These are phyloP conservation scores for Sphaerulina musiva DNA, from an alignment of 2,329 filamentous ascomycete species.

Conservation along the genomic window DNA sequence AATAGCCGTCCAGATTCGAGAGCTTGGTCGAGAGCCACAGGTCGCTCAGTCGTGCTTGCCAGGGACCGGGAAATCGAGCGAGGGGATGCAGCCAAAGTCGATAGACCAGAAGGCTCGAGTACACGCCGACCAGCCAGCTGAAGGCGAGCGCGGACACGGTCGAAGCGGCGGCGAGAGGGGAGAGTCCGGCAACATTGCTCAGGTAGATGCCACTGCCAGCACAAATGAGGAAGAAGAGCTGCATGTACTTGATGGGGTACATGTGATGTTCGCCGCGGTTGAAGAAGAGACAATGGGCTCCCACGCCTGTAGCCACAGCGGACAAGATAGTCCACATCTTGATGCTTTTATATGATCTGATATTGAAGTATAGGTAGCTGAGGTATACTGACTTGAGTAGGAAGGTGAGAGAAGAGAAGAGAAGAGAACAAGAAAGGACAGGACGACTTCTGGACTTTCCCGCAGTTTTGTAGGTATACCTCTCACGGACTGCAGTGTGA, in stretches of 20 bases:
- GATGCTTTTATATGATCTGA: neutral
- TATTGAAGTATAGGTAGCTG: no score
- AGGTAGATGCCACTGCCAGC: constrained; percentile 10
- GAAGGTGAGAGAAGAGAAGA: neutral
- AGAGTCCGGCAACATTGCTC: constrained; percentile 7
- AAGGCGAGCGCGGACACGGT: constrained; percentile 11
- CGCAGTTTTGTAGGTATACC: no score
- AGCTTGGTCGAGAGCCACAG: constrained; percentile 29
- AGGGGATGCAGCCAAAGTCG: constrained; percentile 32
- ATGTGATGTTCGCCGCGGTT: constrained; percentile 27
- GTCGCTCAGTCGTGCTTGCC: constrained; percentile 29
- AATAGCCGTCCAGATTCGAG: constrained; percentile 25
- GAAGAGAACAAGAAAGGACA: no score
- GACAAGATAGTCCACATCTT: constrained; percentile 4
- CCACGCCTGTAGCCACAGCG: constrained; percentile 16
- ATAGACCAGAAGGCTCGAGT: constrained; percentile 35
- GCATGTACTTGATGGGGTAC: constrained; percentile 18
- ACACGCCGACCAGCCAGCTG: constrained; percentile 23
- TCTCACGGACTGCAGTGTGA: no score
- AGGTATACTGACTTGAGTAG: no score
- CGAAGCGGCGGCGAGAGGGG: constrained; percentile 6
- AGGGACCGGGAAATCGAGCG: constrained; percentile 33
- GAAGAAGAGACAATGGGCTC: constrained; percentile 26
- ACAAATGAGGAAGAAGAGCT: constrained; percentile 14
- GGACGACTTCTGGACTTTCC: no score